Base-by-base conservation (phyloP, 257 asterid genomes). In the Lavandula angustifolia region DNA sequence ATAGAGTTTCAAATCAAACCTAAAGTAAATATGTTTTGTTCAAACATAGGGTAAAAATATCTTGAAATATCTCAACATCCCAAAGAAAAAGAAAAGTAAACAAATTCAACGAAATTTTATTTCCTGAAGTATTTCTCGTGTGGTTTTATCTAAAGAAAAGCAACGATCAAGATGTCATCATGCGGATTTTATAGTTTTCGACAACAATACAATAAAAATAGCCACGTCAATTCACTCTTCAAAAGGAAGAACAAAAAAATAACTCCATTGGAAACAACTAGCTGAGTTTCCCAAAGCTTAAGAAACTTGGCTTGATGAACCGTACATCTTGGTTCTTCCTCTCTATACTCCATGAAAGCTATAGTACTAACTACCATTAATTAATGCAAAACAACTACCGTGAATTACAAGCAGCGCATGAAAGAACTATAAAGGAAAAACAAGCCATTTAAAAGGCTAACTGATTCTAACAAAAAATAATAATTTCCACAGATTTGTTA, bases 221-320 rank as follows among this genome's bases (percentile, higher is more conserved):
- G 56, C 38, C 35, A 4, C 1, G 27, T 22, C 44, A 46, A 67
- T 44, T 5, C 14, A 35, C 57, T 22, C n/a, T 54, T 40, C 27
- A 64, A 3, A 13, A 65, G 7, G 1, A 22, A n/a, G 27, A 2
- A 38, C 10, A 5, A 66, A 27, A 5, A 14, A 56, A n/a, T 27
- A 46, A 22, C 5, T 6, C 9, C 43, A 38, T 5, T 34, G 31
- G 6, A 35, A 56, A n/a, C 5, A 47, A 18, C 9, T 33, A 47
- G 5, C 33, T 47, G 66, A 46, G 57, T 56, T 56, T 12, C 59
- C 48, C 51, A 46, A 67, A 38, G 43, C 9, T 38, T 38, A 38
- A 22, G 1, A 22, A 22, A 22, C 27, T 22, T 22, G 27, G 27
- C 27, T 22, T 22, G 27, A 22, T 38, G 10, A 38, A 38, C 9